These are phyloP conservation scores for Ophiostoma ips DNA, from an alignment of 2,329 filamentous ascomycete species.

Conservation along the genomic window DNA sequence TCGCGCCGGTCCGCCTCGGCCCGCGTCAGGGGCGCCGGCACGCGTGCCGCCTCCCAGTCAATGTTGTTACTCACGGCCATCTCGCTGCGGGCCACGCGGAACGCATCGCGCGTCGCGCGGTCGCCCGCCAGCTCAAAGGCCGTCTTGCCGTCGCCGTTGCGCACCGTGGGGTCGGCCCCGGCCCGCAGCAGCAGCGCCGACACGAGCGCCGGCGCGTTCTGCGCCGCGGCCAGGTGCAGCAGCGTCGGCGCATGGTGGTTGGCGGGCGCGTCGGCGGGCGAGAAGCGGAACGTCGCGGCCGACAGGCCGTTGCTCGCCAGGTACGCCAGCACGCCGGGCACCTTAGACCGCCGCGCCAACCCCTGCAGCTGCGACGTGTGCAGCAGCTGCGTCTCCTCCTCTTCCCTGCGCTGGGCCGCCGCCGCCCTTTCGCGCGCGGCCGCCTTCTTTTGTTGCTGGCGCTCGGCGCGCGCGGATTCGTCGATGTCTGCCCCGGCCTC, in stretches of 20 bases:
- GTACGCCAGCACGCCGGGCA: conserved; percentile 76
- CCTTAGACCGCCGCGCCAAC: conserved; percentile 76
- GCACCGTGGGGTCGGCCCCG: conserved; percentile 56
- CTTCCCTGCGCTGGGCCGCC: conserved; percentile 49
- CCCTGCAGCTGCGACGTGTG: conserved; percentile 85
- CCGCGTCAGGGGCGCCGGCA: conserved; percentile 58
- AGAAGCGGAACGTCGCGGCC: conserved; percentile 58
- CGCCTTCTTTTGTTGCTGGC: neutral
- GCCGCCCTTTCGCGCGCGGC: conserved; percentile 25
- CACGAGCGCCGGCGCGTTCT: conserved; percentile 67
- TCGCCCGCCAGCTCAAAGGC: conserved; percentile 82
- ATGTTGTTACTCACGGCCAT: conserved; percentile 44
- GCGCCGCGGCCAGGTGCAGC: conserved; percentile 72
- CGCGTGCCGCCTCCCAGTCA: conserved; percentile 60
- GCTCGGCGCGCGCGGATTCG: conserved; percentile 18
- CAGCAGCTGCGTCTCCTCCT: conserved; percentile 66
- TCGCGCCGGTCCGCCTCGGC: conserved; percentile 57
- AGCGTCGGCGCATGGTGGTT: conserved; percentile 68
- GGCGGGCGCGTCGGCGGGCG: conserved; percentile 43
- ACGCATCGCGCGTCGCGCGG: conserved; percentile 73
- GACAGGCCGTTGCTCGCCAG: conserved; percentile 57
- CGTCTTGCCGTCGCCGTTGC: conserved; percentile 65
- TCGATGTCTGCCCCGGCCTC: conserved; percentile 21
- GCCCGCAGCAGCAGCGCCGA: conserved; percentile 62
- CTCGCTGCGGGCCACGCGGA: conserved; percentile 73